phyloP scores from a whole-genome alignment of 352 stramenopile species.

The Phytophthora uliginosa region DNA sequence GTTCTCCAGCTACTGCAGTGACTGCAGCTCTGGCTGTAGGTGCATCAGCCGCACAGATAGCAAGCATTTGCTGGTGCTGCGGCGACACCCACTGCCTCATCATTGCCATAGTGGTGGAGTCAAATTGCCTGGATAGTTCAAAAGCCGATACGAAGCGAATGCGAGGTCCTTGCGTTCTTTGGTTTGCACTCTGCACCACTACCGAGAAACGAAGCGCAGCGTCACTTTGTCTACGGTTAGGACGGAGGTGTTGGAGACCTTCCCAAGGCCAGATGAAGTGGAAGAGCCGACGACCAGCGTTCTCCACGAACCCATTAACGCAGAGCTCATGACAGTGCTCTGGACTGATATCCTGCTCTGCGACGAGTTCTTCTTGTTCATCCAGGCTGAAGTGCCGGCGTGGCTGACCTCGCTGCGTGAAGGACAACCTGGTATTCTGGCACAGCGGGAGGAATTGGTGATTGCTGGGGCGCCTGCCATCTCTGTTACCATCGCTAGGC shows the following conservation, averaged over 20 bases:
- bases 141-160: constrained; percentile 64
- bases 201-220: constrained; percentile 37
- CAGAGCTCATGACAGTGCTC: constrained; percentile 86
- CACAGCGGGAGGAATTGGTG: constrained; percentile 26
- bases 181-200: constrained; percentile 39
- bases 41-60: constrained; percentile 28
- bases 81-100: constrained; percentile 27
- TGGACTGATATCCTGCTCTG: constrained; percentile 65
- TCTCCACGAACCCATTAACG: constrained; percentile 76
- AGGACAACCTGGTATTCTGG: constrained; percentile 30
- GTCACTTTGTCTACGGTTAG: constrained; percentile 24
- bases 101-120: constrained; percentile 35
- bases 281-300: constrained; percentile 61
- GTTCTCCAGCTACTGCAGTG: background rate
- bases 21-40: constrained; percentile 1
- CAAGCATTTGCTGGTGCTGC: constrained; percentile 26
- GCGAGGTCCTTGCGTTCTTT: constrained; percentile 34
- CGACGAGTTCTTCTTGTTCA: constrained; percentile 42
- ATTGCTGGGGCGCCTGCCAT: constrained; percentile 3
- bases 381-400: constrained; percentile 34
- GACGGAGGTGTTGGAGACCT: constrained; percentile 54
- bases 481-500: constrained; percentile 8
- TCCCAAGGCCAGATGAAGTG: constrained; percentile 76
- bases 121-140: constrained; percentile 33
- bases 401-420: constrained; percentile 22